A percentile compares a stretch with the other conserved stretches of the same genome.
phyloP scores from a whole-genome alignment of 495 filamentous ascomycete genomes.

The Penicillium silybi region DNA sequence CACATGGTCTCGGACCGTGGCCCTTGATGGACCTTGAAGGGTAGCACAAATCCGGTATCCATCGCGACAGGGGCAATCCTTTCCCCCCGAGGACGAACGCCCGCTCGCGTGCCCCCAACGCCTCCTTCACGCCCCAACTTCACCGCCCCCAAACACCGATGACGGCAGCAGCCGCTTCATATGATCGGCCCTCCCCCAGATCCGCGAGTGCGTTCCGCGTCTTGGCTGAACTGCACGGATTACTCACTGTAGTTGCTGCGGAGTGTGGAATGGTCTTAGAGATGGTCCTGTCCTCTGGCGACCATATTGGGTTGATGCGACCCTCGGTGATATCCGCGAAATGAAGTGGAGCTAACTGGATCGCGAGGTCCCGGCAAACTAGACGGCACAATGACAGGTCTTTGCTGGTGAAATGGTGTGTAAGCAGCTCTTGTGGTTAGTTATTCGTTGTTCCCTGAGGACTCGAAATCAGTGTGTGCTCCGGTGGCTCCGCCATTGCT shows the following conservation, averaged over 20 bases:
- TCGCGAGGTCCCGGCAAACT: constrained; percentile 49
- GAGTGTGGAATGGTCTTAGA: constrained; percentile 53
- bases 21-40: not conserved
- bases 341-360: constrained; percentile 43
- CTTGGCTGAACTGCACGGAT: constrained; percentile 18
- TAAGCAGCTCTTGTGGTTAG: constrained; percentile 40
- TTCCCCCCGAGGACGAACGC: constrained; percentile 6
- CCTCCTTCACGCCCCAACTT: constrained; percentile 7
- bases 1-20: constrained; percentile 8
- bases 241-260: constrained; percentile 32
- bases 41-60: constrained; percentile 23
- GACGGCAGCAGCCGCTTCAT: constrained; percentile 38
- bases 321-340: constrained; percentile 41
- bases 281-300: not conserved
- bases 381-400: constrained; percentile 48
- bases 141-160: constrained; percentile 33
- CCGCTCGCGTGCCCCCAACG: not conserved
- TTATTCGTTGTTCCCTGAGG: constrained; percentile 48
- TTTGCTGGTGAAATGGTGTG: constrained; percentile 32
- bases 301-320: not conserved
- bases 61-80: constrained; percentile 18
- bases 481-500: not conserved
- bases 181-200: constrained; percentile 38
- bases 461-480: constrained; percentile 39
- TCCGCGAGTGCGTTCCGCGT: constrained; percentile 29